Base-by-base conservation (phyloP, 2,329 filamentous ascomycete genomes). In the Aspergillus hiratsukae region DNA sequence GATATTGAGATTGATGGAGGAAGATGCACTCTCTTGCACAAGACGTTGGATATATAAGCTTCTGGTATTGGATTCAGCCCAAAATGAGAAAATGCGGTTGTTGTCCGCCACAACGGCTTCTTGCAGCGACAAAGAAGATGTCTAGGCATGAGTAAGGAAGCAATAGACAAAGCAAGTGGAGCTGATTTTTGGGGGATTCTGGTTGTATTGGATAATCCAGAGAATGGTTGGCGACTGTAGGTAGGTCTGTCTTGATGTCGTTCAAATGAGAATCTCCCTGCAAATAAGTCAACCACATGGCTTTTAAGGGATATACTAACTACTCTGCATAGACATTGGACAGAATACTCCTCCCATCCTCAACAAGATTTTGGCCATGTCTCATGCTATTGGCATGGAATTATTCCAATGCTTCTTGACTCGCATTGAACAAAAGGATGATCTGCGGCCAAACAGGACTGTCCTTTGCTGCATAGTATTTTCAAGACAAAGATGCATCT, bases 11-110 rank as follows among this genome's bases (percentile, higher is more conserved):
- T 51, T 48, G 55, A 57, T 41, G 43, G 54, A 54, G 40, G 50
- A 54, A n/a, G 28, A 52, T 54, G 59, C 55, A 64, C 58, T 54
- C 43, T 43, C 48, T 11, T 48, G 60, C 60, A 64, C 60, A 51
- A 29, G 35, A 48, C 48, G n/a, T 3, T 21, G 54, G 43, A 56
- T 62, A 58, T 62, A 59, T 55, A 55, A 27, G 29, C n/a, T 8
- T 28, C 17, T 48, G 41, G 49, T 31, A 11, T 23, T 14, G 9
- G 6, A 23, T 23, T 23, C 3, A 21, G 43, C 1, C 49, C 49
- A 37, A 14, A 31, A 51, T 31, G 8, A 49, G 8, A 49, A 19
- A 49, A 35, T n/a, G n/a, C 43, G 7, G 23, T 46, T 21, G 21
- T 27, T 23, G 21, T 29, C 48, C 27, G 29, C 48, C 27, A 35